phyloP scores from a whole-genome alignment of 2,329 filamentous ascomycete species.

The Cadophora gregata region DNA sequence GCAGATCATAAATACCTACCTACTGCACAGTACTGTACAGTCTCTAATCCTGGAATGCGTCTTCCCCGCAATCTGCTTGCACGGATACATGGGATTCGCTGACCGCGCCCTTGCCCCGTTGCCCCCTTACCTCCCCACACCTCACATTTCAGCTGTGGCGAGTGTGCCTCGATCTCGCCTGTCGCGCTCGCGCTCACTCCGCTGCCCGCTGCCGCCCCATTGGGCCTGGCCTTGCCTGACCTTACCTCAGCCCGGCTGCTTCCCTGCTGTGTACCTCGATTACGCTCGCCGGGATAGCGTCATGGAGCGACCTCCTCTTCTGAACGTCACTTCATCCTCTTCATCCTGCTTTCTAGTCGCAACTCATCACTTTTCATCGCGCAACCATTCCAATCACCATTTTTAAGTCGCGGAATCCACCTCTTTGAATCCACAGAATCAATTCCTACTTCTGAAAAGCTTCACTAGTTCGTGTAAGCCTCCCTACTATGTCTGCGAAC shows the following conservation, averaged over 20 bases:
- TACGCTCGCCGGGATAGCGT: slow-evolving; percentile 18
- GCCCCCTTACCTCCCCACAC: not conserved
- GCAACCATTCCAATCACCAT: slow-evolving; percentile 24
- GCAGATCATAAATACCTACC: not conserved
- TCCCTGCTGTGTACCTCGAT: slow-evolving; percentile 19
- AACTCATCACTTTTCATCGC: slow-evolving; percentile 34
- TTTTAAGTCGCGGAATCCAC: slow-evolving; percentile 29
- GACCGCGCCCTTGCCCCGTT: too few relatives aligned
- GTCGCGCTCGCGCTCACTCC: slow-evolving; percentile 2
- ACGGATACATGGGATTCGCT: slow-evolving; percentile 7
- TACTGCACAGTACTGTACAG: too few relatives aligned
- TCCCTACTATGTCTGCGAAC: slow-evolving; percentile 51
- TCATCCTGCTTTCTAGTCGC: slow-evolving; percentile 31
- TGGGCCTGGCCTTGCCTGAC: not conserved
- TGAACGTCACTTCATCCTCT: slow-evolving; percentile 31
- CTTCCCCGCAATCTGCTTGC: slow-evolving; percentile 15
- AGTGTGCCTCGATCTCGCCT: slow-evolving; percentile 6
- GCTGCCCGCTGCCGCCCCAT: slow-evolving; percentile 10
- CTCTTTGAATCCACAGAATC: slow-evolving; percentile 11
- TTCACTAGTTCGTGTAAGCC: slow-evolving; percentile 37
- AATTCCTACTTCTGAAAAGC: slow-evolving; percentile 5
- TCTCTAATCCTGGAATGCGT: not conserved
- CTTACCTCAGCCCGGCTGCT: slow-evolving; percentile 15
- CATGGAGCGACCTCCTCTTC: slow-evolving; percentile 29
- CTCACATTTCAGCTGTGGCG: slow-evolving; percentile 23